A percentile compares a stretch with the other conserved stretches of the same genome.
Evolutionary conservation across 257 asterid genomes (phyloP).

Genomic region (Lantana camara): DNA sequence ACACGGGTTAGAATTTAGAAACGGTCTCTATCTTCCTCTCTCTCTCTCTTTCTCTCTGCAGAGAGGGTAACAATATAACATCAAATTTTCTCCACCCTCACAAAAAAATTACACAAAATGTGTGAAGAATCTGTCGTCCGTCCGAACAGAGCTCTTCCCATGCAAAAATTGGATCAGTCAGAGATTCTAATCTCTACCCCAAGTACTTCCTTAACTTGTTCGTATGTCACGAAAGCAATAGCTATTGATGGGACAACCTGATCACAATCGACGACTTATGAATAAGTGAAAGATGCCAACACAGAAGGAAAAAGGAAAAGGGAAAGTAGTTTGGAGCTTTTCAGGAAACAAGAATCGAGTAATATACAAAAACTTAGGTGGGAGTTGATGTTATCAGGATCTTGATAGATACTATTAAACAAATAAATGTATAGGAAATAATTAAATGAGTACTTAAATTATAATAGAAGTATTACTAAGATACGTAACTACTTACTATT

Average conservation of each 20-base stretch:
- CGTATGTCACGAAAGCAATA: slow-evolving; percentile 86
- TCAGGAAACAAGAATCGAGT: too few species aligned
- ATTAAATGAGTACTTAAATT: too few species aligned
- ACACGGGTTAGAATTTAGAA: slow-evolving; percentile 33
- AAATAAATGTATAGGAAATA: too few species aligned
- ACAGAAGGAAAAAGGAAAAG: too few species aligned
- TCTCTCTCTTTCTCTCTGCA: slow-evolving; percentile 23
- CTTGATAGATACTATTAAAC: too few species aligned
- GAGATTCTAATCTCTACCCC: slow-evolving; percentile 82
- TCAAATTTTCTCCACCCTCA: slow-evolving; percentile 14
- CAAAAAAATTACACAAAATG: slow-evolving; percentile 34
- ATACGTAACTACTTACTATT: too few species aligned
- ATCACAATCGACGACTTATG: slow-evolving; percentile 1
- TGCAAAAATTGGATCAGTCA: slow-evolving; percentile 44
- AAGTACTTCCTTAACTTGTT: slow-evolving; percentile 72
- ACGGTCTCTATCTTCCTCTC: slow-evolving; percentile 21
- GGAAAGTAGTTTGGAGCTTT: too few species aligned
- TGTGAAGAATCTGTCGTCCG: background rate
- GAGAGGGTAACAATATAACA: slow-evolving; percentile 24
- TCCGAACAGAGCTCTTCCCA: background rate
- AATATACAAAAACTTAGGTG: too few species aligned
- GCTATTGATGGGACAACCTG: slow-evolving; percentile 93
- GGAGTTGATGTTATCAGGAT: too few species aligned
- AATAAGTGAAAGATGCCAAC: slow-evolving; percentile 11
- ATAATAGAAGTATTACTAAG: too few species aligned